These are phyloP conservation scores for Agapanthus africanus DNA, from an alignment of 106 monocot species.

Conservation along the genomic window DNA sequence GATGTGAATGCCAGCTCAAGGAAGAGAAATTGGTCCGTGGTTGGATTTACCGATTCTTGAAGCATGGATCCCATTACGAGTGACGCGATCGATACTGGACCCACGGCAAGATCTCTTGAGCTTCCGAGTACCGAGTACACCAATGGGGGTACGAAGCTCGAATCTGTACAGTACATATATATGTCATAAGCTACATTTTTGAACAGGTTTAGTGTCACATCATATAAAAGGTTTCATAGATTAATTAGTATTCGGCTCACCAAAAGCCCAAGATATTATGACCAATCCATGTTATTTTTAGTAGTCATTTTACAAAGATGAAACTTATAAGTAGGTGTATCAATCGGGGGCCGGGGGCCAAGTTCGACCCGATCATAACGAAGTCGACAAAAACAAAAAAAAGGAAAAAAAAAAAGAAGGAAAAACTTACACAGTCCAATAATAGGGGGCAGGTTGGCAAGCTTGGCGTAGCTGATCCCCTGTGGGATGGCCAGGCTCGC, in stretches of 20 bases:
- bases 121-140: constrained; percentile 89
- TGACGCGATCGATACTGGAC: constrained; percentile 82
- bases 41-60: constrained; percentile 44
- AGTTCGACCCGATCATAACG: too few relatives aligned
- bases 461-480: constrained; percentile 93
- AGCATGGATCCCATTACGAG: constrained; percentile 93
- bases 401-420: too few relatives aligned
- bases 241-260: too few relatives aligned
- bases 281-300: too few relatives aligned
- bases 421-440: constrained; percentile 68
- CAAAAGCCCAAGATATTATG: too few relatives aligned
- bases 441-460: constrained; percentile 82
- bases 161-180: constrained; percentile 29
- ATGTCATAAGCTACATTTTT: too few relatives aligned
- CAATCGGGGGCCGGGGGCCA: too few relatives aligned
- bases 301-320: too few relatives aligned
- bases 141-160: constrained; percentile 89
- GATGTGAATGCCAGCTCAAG: constrained; percentile 83
- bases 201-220: too few relatives aligned
- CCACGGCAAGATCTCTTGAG: constrained; percentile 81
- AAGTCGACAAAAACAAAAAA: too few relatives aligned
- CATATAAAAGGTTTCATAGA: too few relatives aligned
- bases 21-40: constrained; percentile 43
- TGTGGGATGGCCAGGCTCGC: constrained; percentile 93
- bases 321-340: too few relatives aligned